Conservation (phyloP, 2,329 filamentous ascomycete species). For the Phialophora macrospora region DNA sequence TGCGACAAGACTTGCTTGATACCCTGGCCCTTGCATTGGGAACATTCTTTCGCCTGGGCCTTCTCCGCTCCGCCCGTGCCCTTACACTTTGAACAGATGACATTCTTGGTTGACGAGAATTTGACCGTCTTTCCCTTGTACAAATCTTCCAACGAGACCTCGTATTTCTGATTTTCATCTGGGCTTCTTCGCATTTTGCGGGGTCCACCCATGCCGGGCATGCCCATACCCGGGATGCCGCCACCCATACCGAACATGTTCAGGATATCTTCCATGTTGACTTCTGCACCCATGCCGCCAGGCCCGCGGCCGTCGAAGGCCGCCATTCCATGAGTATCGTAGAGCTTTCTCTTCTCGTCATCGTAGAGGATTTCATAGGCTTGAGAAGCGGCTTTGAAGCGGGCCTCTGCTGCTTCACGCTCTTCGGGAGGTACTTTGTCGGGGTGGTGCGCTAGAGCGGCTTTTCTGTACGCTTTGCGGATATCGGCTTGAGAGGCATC, state of each 20-base stretch:
- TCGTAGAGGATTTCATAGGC: constrained; percentile 98
- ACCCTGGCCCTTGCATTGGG: constrained; percentile 80
- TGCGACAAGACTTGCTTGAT: constrained; percentile 76
- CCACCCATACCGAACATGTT: constrained; percentile 68
- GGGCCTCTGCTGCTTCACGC: constrained; percentile 81
- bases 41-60: constrained; percentile 80
- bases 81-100: constrained; percentile 85
- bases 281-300: constrained; percentile 70
- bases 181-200: constrained; percentile 72
- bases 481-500: constrained; percentile 41
- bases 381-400: constrained; percentile 90
- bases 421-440: constrained; percentile 92
- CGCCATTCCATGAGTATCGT: constrained; percentile 94
- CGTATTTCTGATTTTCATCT: constrained; percentile 88
- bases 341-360: constrained; percentile 88
- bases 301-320: constrained; percentile 81
- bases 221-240: constrained; percentile 57
- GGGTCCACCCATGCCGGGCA: constrained; percentile 57
- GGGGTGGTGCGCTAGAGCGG: constrained; percentile 87
- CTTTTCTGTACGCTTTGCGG: constrained; percentile 81
- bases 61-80: constrained; percentile 90
- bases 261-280: constrained; percentile 79
- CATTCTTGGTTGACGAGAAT: constrained; percentile 92
- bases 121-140: constrained; percentile 99
- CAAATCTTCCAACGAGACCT: constrained; percentile 88